Conservation (phyloP, 495 filamentous ascomycete genomes). For the Tuber calosporum region DNA sequence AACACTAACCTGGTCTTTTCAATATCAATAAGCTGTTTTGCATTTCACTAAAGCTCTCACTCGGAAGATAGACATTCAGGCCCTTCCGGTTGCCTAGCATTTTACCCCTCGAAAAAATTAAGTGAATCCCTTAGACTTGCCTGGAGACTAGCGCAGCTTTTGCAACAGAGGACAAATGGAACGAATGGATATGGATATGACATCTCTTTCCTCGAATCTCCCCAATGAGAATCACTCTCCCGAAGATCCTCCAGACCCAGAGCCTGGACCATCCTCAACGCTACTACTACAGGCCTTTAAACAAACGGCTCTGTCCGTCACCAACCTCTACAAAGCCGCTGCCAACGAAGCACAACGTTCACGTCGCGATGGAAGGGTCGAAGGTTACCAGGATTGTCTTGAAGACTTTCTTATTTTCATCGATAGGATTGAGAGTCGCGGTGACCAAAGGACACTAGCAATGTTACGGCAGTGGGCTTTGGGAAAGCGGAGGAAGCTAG, state of each 20-base stretch:
- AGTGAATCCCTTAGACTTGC: not conserved
- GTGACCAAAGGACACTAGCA: slow-evolving; percentile 28
- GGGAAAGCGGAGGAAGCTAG: slow-evolving; percentile 32
- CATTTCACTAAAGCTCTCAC: not conserved
- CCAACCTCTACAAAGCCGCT: slow-evolving; percentile 89
- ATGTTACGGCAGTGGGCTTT: slow-evolving; percentile 40
- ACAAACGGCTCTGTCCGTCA: slow-evolving; percentile 85
- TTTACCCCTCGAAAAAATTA: not conserved
- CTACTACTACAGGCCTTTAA: slow-evolving; percentile 83
- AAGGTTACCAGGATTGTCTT: slow-evolving; percentile 89
- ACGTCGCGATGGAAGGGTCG: slow-evolving; percentile 46
- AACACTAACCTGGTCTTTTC: not conserved
- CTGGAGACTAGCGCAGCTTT: not conserved
- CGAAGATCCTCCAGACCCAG: slow-evolving; percentile 58
- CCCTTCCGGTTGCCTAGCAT: not conserved
- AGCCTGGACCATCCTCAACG: slow-evolving; percentile 33
- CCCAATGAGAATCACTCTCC: slow-evolving; percentile 37
- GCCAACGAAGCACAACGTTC: slow-evolving; percentile 62
- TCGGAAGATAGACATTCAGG: not conserved
- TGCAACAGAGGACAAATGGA: not conserved
- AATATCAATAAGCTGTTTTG: not conserved
- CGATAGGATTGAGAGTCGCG: slow-evolving; percentile 50
- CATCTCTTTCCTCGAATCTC: slow-evolving; percentile 41
- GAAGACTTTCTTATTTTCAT: slow-evolving; percentile 81
- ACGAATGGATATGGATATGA: slow-evolving; percentile 37